These are phyloP conservation scores for Solanum okadae DNA, from an alignment of 257 asterid species.

Conservation along the genomic window DNA sequence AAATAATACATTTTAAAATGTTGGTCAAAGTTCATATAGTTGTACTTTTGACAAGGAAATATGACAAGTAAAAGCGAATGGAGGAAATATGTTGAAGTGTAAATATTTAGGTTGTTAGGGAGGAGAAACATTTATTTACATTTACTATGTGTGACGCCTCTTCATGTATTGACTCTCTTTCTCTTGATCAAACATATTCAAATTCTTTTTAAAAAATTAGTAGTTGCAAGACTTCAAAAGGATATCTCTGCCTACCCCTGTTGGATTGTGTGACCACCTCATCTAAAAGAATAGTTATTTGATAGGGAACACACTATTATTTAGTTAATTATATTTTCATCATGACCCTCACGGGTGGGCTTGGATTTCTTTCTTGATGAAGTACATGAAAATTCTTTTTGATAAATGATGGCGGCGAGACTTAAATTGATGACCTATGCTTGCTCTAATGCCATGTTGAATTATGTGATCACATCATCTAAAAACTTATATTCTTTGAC, in stretches of 20 bases:
- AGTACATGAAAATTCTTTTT: neutral
- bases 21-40: neutral
- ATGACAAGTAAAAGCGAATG: neutral
- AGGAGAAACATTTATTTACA: neutral
- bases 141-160: neutral
- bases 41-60: neutral
- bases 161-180: neutral
- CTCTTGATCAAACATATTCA: neutral
- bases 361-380: neutral
- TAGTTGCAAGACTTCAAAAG: neutral
- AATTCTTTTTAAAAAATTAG: neutral
- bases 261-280: neutral
- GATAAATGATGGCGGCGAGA: neutral
- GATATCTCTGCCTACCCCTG: neutral
- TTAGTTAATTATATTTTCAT: neutral
- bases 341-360: neutral
- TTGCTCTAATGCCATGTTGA: neutral
- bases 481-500: neutral
- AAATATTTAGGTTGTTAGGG: neutral
- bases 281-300: neutral
- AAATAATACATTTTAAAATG: neutral
- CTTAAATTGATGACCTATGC: neutral
- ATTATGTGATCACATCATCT: neutral
- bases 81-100: neutral
- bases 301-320: neutral